phyloP scores from a whole-genome alignment of 495 filamentous ascomycete species.

The Pseudevernia furfuracea region DNA sequence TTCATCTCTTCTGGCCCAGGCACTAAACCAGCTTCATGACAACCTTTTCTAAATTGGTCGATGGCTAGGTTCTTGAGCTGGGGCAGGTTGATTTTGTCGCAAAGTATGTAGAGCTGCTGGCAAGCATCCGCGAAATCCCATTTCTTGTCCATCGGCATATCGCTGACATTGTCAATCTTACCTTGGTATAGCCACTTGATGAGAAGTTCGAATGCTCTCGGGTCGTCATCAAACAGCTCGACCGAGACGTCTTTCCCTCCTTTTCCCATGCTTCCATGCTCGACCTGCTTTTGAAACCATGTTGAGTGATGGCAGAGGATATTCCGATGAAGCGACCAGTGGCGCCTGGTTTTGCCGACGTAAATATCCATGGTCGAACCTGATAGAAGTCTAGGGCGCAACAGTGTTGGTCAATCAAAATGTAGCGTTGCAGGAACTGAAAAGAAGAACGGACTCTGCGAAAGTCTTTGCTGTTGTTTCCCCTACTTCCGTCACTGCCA shows the following conservation, averaged over 20 bases:
- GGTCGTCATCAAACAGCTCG: slow-evolving; percentile 38
- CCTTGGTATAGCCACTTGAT: slow-evolving; percentile 48
- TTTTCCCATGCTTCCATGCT: slow-evolving; percentile 27
- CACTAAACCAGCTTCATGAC: slow-evolving; percentile 37
- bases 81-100: slow-evolving; percentile 40
- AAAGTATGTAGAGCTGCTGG: slow-evolving; percentile 43
- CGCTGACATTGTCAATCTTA: slow-evolving; percentile 38
- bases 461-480: slow-evolving; percentile 36
- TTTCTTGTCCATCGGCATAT: slow-evolving; percentile 36
- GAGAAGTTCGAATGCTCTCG: slow-evolving; percentile 42
- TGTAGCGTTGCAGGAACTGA: not conserved
- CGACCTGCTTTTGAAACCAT: slow-evolving; percentile 36
- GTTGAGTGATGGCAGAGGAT: slow-evolving; percentile 41
- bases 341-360: slow-evolving; percentile 35
- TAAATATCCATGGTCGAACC: slow-evolving; percentile 40
- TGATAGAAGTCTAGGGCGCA: slow-evolving; percentile 39
- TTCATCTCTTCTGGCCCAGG: slow-evolving; percentile 44
- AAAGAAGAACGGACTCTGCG: slow-evolving; percentile 35
- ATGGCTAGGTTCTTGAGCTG: slow-evolving; percentile 43
- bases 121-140: slow-evolving; percentile 44
- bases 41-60: slow-evolving; percentile 41
- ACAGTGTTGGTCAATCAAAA: not conserved
- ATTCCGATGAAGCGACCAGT: slow-evolving; percentile 42
- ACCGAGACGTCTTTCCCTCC: slow-evolving; percentile 22
- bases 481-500: slow-evolving; percentile 34